Evolutionary conservation across 2,329 filamentous ascomycete species (phyloP), one percentile per base, ranked within the genome.

Genomic region (Calonectria pauciramosa): DNA sequence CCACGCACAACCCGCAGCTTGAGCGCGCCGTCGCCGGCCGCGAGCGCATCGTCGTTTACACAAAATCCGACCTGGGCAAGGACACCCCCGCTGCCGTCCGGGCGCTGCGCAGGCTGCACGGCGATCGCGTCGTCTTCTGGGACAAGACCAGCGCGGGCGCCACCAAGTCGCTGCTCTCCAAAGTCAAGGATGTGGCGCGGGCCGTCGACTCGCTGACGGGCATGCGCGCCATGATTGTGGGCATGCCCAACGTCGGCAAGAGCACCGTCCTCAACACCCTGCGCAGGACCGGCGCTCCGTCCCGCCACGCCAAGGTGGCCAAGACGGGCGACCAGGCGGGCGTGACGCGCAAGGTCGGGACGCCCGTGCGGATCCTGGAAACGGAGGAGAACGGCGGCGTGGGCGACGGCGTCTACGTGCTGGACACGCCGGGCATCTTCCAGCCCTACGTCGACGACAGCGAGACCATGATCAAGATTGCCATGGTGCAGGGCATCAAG

Each of bases 241-340:
- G 97, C 70, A 98, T 99, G 96, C 97, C 97, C 44, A 99, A 99
- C 83, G 95, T 98, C 0, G 97, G 97, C 44, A 99, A 99, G 86
- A 98, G 95, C 60, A 96, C 96, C 1, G 89, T 99, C n/a, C 91
- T 99, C 52, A 99, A 99, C 84, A 91, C 93, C 20, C 90, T 99
- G 64, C 93, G 97, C 26, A 90, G 89, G 51, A 88, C 90, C 23
- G 95, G 95, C 51, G 90, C 82, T 1, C 82, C 82, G 64, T 89
- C 89, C 26, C 80, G 80, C 41, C 82, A 83, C 20, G 77, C 83
- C 34, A 97, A 96, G 83, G 96, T 93, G 1, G 95, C 96, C 47
- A 89, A 88, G 76, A 98, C 96, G 1, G 97, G 97, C 13, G 93
- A 94, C 14, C 93, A 98, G 81, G 96, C 97, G 2, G 97, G 97